Percentiles rank a stretch among this genome's conserved stretches.
phyloP scores from a whole-genome alignment of 768 basidiomycete genomes.

The Imleria badia region DNA sequence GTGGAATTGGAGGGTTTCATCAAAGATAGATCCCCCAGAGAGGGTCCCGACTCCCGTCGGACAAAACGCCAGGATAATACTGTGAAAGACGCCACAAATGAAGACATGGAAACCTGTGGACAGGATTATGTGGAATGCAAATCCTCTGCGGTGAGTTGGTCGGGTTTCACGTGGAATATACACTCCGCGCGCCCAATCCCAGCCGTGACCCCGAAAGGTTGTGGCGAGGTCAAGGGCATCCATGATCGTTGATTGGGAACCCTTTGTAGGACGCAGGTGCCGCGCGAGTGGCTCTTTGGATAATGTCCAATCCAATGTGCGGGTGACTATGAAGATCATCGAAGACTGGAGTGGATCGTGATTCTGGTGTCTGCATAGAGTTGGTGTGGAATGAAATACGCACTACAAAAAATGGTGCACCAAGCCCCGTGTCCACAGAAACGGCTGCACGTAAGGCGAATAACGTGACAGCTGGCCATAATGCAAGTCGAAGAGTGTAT shows the following conservation, averaged over 20 bases:
- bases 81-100: not conserved
- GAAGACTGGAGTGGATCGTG: constrained; percentile 5
- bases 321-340: constrained; percentile 11
- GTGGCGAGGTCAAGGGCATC: not conserved
- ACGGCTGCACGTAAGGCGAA: constrained; percentile 39
- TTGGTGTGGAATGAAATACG: not conserved
- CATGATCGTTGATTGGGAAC: not conserved
- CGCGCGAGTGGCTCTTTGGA: constrained; percentile 8
- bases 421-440: constrained; percentile 7
- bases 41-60: not conserved
- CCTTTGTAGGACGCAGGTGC: not conserved
- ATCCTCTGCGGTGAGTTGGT: not conserved
- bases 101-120: not conserved
- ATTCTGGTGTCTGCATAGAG: not conserved
- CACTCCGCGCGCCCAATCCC: not conserved
- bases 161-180: not conserved
- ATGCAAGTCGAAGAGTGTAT: constrained; percentile 40
- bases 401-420: not conserved
- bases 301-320: constrained; percentile 18
- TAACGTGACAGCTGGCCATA: constrained; percentile 47
- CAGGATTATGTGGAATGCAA: not conserved
- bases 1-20: not conserved
- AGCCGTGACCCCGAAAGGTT: not conserved
- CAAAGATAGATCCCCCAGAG: not conserved
- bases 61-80: not conserved